Conservation (phyloP, 106 monocot species). For the Dendrobium nobile region DNA sequence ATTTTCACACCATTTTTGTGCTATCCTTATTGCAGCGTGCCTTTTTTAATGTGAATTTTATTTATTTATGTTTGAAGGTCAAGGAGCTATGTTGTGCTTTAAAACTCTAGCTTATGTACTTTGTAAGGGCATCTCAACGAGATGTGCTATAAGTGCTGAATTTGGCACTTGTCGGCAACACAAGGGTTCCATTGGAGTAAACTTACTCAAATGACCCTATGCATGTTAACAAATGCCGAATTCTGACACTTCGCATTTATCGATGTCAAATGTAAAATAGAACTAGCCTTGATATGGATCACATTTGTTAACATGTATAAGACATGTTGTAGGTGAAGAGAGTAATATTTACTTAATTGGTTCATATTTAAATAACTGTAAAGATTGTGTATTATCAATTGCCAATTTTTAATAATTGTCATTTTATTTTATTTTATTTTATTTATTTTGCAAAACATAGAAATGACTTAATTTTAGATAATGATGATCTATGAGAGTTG, state of each 20-base stretch:
- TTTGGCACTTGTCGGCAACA: background rate
- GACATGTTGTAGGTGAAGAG: too few relatives aligned
- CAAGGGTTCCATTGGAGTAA: background rate
- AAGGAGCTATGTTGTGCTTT: background rate
- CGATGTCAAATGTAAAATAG: background rate
- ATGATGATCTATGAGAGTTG: too few relatives aligned
- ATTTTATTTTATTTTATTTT: too few relatives aligned
- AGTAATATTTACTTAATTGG: too few relatives aligned
- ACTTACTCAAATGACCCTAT: background rate
- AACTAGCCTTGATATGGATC: too few relatives aligned
- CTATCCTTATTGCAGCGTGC: background rate
- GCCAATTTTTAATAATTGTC: too few relatives aligned
- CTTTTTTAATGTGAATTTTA: background rate
- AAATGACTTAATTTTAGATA: too few relatives aligned
- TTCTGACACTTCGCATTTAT: background rate
- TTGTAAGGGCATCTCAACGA: background rate
- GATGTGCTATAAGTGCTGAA: background rate
- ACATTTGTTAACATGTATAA: too few relatives aligned
- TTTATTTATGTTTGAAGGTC: background rate
- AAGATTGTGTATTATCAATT: too few relatives aligned
- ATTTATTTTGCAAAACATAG: too few relatives aligned
- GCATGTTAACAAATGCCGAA: background rate
- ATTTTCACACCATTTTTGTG: background rate
- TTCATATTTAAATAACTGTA: too few relatives aligned
- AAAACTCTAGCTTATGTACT: background rate